Base-by-base conservation (phyloP, 106 monocot species). In the Dendrobium catenatum region DNA sequence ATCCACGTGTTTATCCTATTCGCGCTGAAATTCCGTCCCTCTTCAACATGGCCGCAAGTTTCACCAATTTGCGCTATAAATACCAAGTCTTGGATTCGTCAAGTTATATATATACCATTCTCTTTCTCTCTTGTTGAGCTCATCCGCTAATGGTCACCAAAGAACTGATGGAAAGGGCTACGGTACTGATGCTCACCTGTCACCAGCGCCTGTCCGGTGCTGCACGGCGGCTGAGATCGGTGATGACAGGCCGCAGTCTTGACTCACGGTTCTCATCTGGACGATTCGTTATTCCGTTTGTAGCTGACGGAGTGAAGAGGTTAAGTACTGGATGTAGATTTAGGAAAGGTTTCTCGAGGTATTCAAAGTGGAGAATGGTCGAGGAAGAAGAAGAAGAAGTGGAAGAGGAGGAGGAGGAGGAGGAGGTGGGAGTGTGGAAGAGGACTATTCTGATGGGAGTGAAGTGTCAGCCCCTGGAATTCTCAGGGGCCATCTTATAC, bases 401-500 rank as follows among this genome's bases (percentile, higher is more conserved):
- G 43, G 48, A 72, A 0, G 80, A 22, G 26, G 70, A 33, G 42
- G 49, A 18, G 42, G 49, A 37, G 42, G 49, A 18, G 42, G 49
- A 70, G 55, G 67, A 67, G 9, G 42, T 26, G 27, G 43, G 7
- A 7, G 22, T 83, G 22, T 78, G 83, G 79, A 72, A 64, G 77
- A 77, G 27, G 68, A 46, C 67, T 0, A 82, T 82, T 2, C 2
- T 82, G 11, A 77, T 77, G 82, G 82, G 82, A 13, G 82, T 68
- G 42, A 82, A 68, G 56, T 82, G 82, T 42, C 75, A 64, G 37
- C 82, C 82, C 0, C 43, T 68, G 68, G 82, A 75, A 2, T 77
- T 77, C 48, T 82, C 77, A 27, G 82, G 82, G 20, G 59, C 42
- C 18, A 82, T 82, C 77, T 56, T 43, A 1, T 79, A 76, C 59